A percentile compares a stretch with the other conserved stretches of the same genome.
These are phyloP conservation scores for Cudoniella acicularis DNA, from an alignment of 495 filamentous ascomycete genomes.

Conservation along the genomic window DNA sequence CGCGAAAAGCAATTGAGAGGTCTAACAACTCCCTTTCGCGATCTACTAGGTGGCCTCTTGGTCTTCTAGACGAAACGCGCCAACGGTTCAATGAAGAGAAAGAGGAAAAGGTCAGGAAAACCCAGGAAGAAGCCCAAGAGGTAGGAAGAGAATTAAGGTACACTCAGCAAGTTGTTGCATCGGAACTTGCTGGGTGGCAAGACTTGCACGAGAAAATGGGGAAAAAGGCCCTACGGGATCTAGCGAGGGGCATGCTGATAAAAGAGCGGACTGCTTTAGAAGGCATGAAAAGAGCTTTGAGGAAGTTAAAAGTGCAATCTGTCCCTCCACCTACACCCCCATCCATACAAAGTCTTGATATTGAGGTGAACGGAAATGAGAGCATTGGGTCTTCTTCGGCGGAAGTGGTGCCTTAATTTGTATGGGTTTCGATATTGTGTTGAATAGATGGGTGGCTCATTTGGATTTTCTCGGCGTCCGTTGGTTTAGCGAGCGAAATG, in stretches of 20 bases:
- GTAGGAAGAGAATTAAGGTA: slow-evolving; percentile 79
- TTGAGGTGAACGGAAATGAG: slow-evolving; percentile 1
- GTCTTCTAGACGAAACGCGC: slow-evolving; percentile 84
- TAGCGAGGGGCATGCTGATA: slow-evolving; percentile 75
- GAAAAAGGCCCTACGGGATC: slow-evolving; percentile 64
- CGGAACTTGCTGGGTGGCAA: slow-evolving; percentile 90
- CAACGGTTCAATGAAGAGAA: slow-evolving; percentile 76
- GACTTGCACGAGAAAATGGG: slow-evolving; percentile 79
- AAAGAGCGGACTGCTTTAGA: slow-evolving; percentile 76
- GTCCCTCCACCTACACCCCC: neutral
- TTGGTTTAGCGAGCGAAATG: slow-evolving; percentile 2
- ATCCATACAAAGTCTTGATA: neutral
- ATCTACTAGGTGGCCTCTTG: slow-evolving; percentile 73
- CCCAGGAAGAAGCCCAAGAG: slow-evolving; percentile 58
- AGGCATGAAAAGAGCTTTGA: slow-evolving; percentile 71
- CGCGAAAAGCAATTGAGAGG: slow-evolving; percentile 68
- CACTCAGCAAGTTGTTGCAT: slow-evolving; percentile 88
- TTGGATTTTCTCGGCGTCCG: neutral
- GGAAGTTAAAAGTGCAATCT: slow-evolving; percentile 39
- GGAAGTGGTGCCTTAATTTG: neutral
- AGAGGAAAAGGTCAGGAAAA: slow-evolving; percentile 64
- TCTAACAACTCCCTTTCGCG: slow-evolving; percentile 68
- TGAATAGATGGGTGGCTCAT: neutral
- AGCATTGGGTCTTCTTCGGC: neutral
- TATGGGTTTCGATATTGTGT: neutral